Evolutionary conservation across 2,329 filamentous ascomycete genomes (phyloP).

Genomic region (Dendryphion nanum): DNA sequence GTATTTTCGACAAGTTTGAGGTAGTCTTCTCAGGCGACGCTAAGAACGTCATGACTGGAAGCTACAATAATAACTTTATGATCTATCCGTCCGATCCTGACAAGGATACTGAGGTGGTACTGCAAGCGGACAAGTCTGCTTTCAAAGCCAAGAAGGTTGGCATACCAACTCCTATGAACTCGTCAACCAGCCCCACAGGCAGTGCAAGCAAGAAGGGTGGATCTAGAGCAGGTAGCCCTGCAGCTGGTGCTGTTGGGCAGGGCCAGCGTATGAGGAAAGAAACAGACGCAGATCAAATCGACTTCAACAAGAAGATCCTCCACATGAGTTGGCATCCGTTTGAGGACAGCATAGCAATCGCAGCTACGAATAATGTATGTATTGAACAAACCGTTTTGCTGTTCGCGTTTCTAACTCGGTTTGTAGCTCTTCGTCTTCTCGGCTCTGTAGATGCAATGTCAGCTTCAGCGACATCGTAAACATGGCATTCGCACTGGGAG

Average conservation of each 20-base stretch:
- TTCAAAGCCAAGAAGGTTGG: conserved; percentile 99
- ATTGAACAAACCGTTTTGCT: conserved; percentile 1
- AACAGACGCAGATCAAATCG: conserved; percentile 98
- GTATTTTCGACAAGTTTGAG: conserved; percentile 99
- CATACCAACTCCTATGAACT: conserved; percentile 94
- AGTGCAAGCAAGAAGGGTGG: conserved; percentile 82
- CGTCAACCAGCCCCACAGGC: conserved; percentile 68
- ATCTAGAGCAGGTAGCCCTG: conserved; percentile 85
- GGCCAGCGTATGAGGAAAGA: conserved; percentile 97
- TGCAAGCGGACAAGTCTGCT: conserved; percentile 97
- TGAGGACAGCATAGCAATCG: conserved; percentile 99
- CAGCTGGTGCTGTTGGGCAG: conserved; percentile 66
- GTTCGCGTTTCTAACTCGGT: conserved; percentile 11
- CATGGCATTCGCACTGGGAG: conserved; percentile 28
- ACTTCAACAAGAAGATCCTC: conserved; percentile 99
- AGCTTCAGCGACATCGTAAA: conserved; percentile 20
- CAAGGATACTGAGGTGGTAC: conserved; percentile 93
- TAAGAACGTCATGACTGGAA: conserved; percentile 99
- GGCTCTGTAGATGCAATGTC: conserved; percentile 44
- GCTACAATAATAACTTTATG: conserved; percentile 99
- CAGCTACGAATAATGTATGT: conserved; percentile 98
- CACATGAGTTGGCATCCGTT: conserved; percentile 99
- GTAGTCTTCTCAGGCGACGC: conserved; percentile 98
- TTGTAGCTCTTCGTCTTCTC: conserved; percentile 57
- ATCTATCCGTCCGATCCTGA: conserved; percentile 96